These are phyloP conservation scores for Colletotrichum limetticola DNA, from an alignment of 2,329 filamentous ascomycete genomes.

Conservation along the genomic window DNA sequence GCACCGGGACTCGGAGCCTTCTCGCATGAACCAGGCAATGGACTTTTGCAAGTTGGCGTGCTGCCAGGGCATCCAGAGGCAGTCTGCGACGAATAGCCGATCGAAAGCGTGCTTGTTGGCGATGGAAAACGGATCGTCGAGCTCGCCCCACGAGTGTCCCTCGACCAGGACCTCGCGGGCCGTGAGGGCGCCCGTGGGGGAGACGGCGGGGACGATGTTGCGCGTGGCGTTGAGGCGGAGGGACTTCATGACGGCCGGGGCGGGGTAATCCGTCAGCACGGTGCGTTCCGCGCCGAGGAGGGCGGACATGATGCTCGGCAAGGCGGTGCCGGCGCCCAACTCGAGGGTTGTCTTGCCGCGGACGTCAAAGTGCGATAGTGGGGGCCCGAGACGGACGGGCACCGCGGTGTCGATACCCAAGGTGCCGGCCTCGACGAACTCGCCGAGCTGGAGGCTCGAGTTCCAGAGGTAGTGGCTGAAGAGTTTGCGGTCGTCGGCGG, in stretches of 20 bases:
- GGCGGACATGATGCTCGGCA: conserved; percentile 61
- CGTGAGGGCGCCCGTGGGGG: conserved; percentile 43
- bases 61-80: conserved; percentile 80
- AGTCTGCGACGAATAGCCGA: conserved; percentile 76
- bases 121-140: conserved; percentile 47
- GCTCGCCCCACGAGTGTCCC: conserved; percentile 74
- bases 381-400: conserved; percentile 19
- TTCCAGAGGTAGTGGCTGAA: conserved; percentile 84
- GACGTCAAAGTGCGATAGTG: conserved; percentile 55
- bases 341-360: conserved; percentile 66
- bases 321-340: conserved; percentile 73
- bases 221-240: conserved; percentile 66
- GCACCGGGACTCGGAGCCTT: conserved; percentile 57
- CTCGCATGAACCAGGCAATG: conserved; percentile 69
- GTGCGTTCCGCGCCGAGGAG: conserved; percentile 61
- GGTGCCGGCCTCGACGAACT: conserved; percentile 63
- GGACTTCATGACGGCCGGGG: conserved; percentile 67
- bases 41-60: conserved; percentile 74
- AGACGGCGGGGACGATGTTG: conserved; percentile 54
- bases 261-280: conserved; percentile 75
- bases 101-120: conserved; percentile 58
- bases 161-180: conserved; percentile 54
- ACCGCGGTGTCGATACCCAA: conserved; percentile 40
- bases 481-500: conserved; percentile 65
- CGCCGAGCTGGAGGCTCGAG: conserved; percentile 65